Evolutionary conservation across 345 rosid genomes (phyloP).

Genomic region (Eucalyptus polybractea): DNA sequence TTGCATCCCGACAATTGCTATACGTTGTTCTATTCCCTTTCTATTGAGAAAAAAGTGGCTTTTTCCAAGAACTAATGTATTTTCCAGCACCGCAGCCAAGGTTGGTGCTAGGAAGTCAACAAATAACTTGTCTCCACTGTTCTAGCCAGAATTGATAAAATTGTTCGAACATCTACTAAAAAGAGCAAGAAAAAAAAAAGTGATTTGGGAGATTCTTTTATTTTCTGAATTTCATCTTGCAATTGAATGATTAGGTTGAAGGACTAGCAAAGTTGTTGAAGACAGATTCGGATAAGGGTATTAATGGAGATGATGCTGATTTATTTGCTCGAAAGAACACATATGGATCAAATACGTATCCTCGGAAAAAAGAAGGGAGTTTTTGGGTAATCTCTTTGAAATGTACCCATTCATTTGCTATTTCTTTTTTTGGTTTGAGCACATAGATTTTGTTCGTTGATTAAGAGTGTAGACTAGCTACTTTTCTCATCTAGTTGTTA

Average conservation of each 20-base stretch:
- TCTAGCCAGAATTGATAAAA: neutral
- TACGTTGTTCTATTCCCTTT: rapidly evolving
- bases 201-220: neutral
- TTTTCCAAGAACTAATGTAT: neutral
- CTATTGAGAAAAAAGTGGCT: neutral
- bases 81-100: neutral
- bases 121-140: neutral
- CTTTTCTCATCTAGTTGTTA: neutral
- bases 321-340: constrained; percentile 42
- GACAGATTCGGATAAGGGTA: constrained; percentile 68
- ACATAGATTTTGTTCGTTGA: neutral
- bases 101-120: neutral
- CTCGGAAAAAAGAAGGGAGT: constrained; percentile 70
- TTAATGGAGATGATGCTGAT: constrained; percentile 57
- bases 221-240: neutral
- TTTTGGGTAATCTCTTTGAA: constrained; percentile 47
- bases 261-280: constrained; percentile 52
- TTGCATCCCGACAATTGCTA: neutral
- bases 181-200: neutral
- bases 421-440: rapidly evolving
- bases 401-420: neutral
- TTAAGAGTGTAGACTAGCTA: neutral
- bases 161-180: neutral
- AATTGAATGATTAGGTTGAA: constrained; percentile 33
- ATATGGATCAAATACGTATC: constrained; percentile 92